Base-by-base conservation (phyloP, 768 basidiomycete species). In the Termitomyces sp. region DNA sequence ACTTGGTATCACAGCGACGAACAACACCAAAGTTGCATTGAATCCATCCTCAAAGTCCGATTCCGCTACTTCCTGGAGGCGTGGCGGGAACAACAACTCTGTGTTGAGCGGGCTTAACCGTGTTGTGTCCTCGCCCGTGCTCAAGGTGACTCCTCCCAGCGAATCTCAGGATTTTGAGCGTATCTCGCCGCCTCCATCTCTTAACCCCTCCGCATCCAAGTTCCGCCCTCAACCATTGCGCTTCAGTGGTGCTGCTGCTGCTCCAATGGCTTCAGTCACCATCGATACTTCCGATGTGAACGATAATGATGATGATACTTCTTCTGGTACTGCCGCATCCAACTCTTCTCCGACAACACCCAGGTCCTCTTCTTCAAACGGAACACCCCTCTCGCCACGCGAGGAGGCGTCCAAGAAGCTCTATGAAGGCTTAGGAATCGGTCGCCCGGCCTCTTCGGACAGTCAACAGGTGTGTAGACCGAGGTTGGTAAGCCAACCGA, bases 401-500 rank as follows among this genome's bases (percentile, higher is more conserved):
- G 91, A 93, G 73, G 90, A 92, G 74, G 91, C 85, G 11, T 71
- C 86, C 41, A 93, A 91, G 83, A 91, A 89, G 74, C 72, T 92
- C 58, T 93, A 91, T 68, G 92, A 93, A 73, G 92, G 92, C 40
- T 80, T 94, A 41, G 89, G 92, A n/a, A 83, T 93, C 55, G 89
- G 90, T 40, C 82, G 90, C 57, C 82, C 88, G 28, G 75, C 73
- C 32, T 79, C 85, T 28, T 67, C 73, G 46, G 76, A 78, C 30
- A 67, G 74, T 56, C 69, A 70, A 55, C 72, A 75, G 32, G 75
- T 75, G 54, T 70, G 70, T 54, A 66, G 66, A 70, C 74, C 79
- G 76, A 82, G 85, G 78, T 67, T 86, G 72, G 77, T 76, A 60
- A 88, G 85, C 70, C 85, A 87, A 67, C 87, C 89, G 59, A 78